Evolutionary conservation across 139 green algal species (phyloP), one percentile per base, ranked within the genome.

Genomic region (Ulvella scutata): DNA sequence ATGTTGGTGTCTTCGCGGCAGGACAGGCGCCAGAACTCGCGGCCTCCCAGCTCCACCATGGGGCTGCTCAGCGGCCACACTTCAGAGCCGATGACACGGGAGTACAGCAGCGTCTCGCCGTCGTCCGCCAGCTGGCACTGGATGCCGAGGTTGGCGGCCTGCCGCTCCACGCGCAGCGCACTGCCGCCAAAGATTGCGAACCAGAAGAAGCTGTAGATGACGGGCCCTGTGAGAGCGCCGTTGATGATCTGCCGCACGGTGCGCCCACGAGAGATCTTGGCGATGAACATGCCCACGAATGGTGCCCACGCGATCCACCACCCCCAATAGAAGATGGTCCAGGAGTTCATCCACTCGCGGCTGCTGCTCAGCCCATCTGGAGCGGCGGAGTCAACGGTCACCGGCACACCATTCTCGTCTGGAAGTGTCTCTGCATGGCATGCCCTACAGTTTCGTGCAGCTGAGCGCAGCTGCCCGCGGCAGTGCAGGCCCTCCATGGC

Each of bases 281-380:
- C 79, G 75, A 79, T 79, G 40, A 83, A 83, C 72, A 76, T 83
- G 75, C 79, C 79, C 3, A 83, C 79, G 35, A 83, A 83, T 7
- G 79, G 79, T 0, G 67, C 74, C 79, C 79, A 83, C 26, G 38
- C 73, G 75, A 83, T 80, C 79, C 79, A 83, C 79, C 79, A 83
- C 20, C 62, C 74, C 74, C 74, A 83, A 75, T 83, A 83, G 72
- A 83, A 83, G 72, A 83, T 77, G 43, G 79, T 83, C 74, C 75
- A 79, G 28, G 20, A 51, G 67, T 83, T 43, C 74, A 79, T 79
- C 75, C 76, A 79, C 37, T 43, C 59, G 36, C 36, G 36, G 3
- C 36, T 2, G 37, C 37, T 37, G 72, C 29, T 37, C 4, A n/a
- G 34, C 37, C 72, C 72, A 26, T 51, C 36, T 17, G 72, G 72